Percentiles rank a stretch among this genome's conserved stretches.
Evolutionary conservation across 2,329 filamentous ascomycete species (phyloP).

Genomic region (Huntiella abstrusa): DNA sequence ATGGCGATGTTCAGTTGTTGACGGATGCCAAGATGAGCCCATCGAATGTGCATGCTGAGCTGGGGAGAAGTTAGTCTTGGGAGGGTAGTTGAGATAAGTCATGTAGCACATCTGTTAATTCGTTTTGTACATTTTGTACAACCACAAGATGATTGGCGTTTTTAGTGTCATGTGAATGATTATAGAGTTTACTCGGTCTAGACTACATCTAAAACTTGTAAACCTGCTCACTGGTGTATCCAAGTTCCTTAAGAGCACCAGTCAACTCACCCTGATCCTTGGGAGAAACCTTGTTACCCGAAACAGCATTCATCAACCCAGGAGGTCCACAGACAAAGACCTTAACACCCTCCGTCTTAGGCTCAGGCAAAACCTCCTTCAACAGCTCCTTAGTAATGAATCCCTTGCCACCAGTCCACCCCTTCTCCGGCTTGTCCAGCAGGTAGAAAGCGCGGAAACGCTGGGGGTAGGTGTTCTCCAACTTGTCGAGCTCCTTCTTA

Average conservation of each 20-base stretch:
- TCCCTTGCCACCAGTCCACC: slow-evolving; percentile 60
- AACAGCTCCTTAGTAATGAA: slow-evolving; percentile 78
- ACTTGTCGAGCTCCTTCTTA: slow-evolving; percentile 62
- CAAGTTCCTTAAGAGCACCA: slow-evolving; percentile 67
- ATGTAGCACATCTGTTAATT: neutral
- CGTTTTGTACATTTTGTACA: too few species aligned
- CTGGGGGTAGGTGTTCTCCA: slow-evolving; percentile 91
- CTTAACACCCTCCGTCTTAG: slow-evolving; percentile 84
- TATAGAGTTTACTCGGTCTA: neutral
- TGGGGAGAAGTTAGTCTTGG: neutral
- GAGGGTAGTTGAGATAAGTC: neutral
- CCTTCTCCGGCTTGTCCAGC: slow-evolving; percentile 64
- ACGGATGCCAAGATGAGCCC: slow-evolving; percentile 10
- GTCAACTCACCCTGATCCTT: slow-evolving; percentile 80
- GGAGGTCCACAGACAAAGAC: slow-evolving; percentile 91
- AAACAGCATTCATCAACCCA: slow-evolving; percentile 81
- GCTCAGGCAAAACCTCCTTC: slow-evolving; percentile 86
- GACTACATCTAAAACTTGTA: slow-evolving; percentile 58
- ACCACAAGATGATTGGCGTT: too few species aligned
- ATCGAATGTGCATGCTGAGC: neutral
- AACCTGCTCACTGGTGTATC: slow-evolving; percentile 54
- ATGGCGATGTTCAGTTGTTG: slow-evolving; percentile 7
- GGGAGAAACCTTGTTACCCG: slow-evolving; percentile 78
- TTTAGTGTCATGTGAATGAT: too few species aligned
- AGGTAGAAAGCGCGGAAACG: slow-evolving; percentile 92